Base-by-base conservation (phyloP, 371 early-diverging fungal genomes). In the Mortierella sp. region DNA sequence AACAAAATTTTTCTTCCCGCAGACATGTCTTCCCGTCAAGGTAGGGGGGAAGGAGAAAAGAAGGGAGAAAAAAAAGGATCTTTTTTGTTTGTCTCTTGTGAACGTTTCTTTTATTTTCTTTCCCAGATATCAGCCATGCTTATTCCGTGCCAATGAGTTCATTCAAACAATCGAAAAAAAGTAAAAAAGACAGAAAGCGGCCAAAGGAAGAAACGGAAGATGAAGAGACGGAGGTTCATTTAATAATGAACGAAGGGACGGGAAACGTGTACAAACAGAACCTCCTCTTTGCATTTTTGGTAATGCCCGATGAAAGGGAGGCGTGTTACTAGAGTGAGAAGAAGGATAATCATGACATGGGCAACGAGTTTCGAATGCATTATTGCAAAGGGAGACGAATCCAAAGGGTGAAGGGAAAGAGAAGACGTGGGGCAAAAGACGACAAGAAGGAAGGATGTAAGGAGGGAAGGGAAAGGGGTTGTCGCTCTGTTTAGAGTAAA, bases 51-150 rank as follows among this genome's bases (percentile, higher is more conserved):
- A 11, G 60, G 32, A 14, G 32, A 29, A 18, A 7, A 65, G 10
- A 65, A 18, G 38, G 32, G 32, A 65, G 38, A 32, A 32, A 65
- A 18, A 5, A 65, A 21, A 5, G 65, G 21, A 38, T 38, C 21
- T 65, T 38, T 63, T 18, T 65, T 18, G 4, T 32, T 29, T 63
- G 7, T 60, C 35, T 71, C 18, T 71, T 32, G 16, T 65, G 65
- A 65, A 65, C 65, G 65, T 65, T 38, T 38, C 18, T 38, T 38
- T 38, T 21, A 32, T 10, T 32, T 32, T 21, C 56, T 65, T 21
- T 65, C 65, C 65, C 65, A 65, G 65, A 35, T 65, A 14, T 65
- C 38, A 38, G 65, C 38, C 65, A 65, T 21, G 32, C 18, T 65
- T 38, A 12, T 32, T 65, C 65, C 65, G 65, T 29, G 29, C 32